Base-by-base conservation (phyloP, 345 rosid species). In the Dimocarpus longan region DNA sequence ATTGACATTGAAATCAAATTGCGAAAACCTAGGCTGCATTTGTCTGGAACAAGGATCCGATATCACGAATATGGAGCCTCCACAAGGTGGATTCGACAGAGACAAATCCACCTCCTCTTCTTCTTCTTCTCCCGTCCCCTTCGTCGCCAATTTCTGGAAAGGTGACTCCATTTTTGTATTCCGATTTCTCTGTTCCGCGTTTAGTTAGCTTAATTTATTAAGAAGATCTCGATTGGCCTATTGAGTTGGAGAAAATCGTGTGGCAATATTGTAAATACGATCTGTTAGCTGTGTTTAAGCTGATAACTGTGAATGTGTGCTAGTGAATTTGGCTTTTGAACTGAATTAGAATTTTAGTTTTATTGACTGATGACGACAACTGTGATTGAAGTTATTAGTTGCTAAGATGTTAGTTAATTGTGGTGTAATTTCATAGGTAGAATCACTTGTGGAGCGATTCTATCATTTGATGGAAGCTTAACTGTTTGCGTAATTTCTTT, bases 121-220 rank as follows among this genome's bases (percentile, higher is more conserved):
- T 68, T 80, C 92, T 67, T 67, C 96, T 66, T 93, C 98, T 84
- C 97, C 98, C 46, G 76, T 89, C 84, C 82, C 95, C 43, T 86
- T 88, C 75, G 91, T 94, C 83, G 84, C 95, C 79, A 89, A 84
- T 87, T 96, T 92, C 89, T 96, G 99, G 99, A 90, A 86, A 96
- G 99, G 99, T 93, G 81, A 54, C 19, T 10, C 54, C 19, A 26
- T 66, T 5, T 5, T 73, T 3, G 19, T 46, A 10, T 28, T n/a
- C 19, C 54, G 7, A 19, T 24, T 39, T 0, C 28, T 5, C 15
- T 57, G 8, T 7, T 63, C 10, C 21, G 8, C 18, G 2, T 15
- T 18, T 19, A 32, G 10, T 10, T 26, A 63, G 69, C 59, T 18
- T 22, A 62, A 43, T 9, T 62, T 11, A 24, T 63, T 26, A 6